A percentile compares a stretch with the other conserved stretches of the same genome.
Evolutionary conservation across 192 early-diverging fungal genomes (phyloP).

Genomic region (Entophlyctis luteolus): DNA sequence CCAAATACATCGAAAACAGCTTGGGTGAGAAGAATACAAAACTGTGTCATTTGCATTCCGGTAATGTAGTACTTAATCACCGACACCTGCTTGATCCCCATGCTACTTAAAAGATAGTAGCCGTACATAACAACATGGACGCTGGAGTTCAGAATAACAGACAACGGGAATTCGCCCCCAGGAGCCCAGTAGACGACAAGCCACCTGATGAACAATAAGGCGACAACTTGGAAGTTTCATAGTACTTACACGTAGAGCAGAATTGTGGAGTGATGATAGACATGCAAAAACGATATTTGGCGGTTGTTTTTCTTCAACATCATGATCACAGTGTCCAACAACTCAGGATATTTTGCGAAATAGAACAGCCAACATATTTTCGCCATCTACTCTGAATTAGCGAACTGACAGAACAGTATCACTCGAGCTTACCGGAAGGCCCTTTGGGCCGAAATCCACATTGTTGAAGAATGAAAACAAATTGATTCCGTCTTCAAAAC

Average conservation of each 20-base stretch:
- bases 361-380: slow-evolving; percentile 65
- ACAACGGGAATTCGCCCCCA: slow-evolving; percentile 58
- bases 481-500: slow-evolving; percentile 42
- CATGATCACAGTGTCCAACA: slow-evolving; percentile 66
- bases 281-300: slow-evolving; percentile 63
- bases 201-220: slow-evolving; percentile 33
- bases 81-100: slow-evolving; percentile 50
- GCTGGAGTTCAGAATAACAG: slow-evolving; percentile 52
- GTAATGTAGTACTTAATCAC: slow-evolving; percentile 66
- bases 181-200: slow-evolving; percentile 52
- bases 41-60: slow-evolving; percentile 64
- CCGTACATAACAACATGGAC: slow-evolving; percentile 70
- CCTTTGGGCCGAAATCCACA: slow-evolving; percentile 44
- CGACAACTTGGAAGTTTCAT: not conserved
- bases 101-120: slow-evolving; percentile 55
- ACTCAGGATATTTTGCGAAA: slow-evolving; percentile 61
- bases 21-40: slow-evolving; percentile 56
- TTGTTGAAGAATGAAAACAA: slow-evolving; percentile 53
- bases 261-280: slow-evolving; percentile 65
- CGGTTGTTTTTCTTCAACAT: slow-evolving; percentile 65
- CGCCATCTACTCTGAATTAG: slow-evolving; percentile 46
- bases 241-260: not conserved
- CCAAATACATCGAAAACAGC: slow-evolving; percentile 29
- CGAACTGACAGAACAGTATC: not conserved
- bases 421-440: slow-evolving; percentile 21